These are phyloP conservation scores for Lecanoromycetidae sp. DNA, from an alignment of 2,329 filamentous ascomycete genomes.

Conservation along the genomic window DNA sequence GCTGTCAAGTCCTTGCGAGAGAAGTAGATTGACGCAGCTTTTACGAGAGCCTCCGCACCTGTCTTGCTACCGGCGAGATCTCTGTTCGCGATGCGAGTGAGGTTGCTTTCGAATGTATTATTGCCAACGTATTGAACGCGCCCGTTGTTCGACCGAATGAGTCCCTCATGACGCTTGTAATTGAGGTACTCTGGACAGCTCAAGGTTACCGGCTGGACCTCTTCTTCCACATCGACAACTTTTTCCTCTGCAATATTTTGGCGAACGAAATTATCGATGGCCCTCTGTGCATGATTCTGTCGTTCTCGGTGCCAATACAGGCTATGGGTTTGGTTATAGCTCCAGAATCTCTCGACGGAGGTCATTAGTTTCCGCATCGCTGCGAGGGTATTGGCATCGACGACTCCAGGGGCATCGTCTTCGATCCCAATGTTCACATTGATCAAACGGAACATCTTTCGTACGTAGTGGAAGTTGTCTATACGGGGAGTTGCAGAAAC, in stretches of 20 bases:
- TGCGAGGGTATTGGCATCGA: constrained; percentile 23
- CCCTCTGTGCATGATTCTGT: neutral
- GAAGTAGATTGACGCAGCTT: neutral
- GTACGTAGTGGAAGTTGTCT: neutral
- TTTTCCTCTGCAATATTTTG: too few species aligned
- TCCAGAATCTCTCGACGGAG: neutral
- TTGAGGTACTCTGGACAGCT: neutral
- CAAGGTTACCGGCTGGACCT: neutral
- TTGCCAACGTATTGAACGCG: too few species aligned
- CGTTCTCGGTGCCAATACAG: neutral
- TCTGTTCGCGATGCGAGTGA: neutral
- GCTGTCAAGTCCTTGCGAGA: too few species aligned
- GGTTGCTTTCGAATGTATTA: neutral
- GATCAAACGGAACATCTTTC: constrained; percentile 36
- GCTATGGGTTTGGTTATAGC: neutral
- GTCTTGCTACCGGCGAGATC: neutral
- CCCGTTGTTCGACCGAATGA: too few species aligned
- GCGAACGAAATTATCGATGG: neutral
- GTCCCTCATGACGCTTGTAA: too few species aligned
- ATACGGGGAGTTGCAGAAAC: neutral
- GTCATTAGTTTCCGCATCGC: neutral
- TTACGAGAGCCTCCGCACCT: neutral
- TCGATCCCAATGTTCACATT: constrained; percentile 44
- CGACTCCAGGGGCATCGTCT: constrained; percentile 34
- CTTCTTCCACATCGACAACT: too few species aligned